Conservation (phyloP, 345 rosid species). For the Camelina laxa region DNA sequence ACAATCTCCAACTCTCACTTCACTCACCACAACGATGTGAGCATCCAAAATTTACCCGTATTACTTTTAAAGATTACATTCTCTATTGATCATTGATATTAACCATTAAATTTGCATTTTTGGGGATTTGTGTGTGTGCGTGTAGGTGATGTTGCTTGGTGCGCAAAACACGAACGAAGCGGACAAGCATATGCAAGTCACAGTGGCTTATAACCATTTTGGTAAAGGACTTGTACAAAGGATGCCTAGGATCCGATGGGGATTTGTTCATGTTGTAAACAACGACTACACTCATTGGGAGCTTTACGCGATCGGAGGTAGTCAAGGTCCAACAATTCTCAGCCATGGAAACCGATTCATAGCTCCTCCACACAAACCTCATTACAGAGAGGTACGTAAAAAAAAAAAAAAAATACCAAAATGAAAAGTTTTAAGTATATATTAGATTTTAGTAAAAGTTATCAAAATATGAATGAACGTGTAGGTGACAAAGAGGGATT, state of each 20-base stretch:
- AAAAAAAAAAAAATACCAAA: not conserved
- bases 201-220: constrained; percentile 77
- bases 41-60: not conserved
- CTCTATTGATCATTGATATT: not conserved
- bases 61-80: not conserved
- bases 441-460: not conserved
- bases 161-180: constrained; percentile 50
- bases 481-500: constrained; percentile 67
- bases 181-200: constrained; percentile 68
- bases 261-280: constrained; percentile 77
- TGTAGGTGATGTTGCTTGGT: constrained; percentile 71
- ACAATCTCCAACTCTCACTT: constrained; percentile 85
- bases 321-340: constrained; percentile 64
- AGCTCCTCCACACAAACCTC: constrained; percentile 53
- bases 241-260: constrained; percentile 81
- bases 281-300: constrained; percentile 82
- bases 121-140: not conserved
- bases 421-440: not conserved
- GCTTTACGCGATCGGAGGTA: constrained; percentile 82
- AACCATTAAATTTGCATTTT: not conserved
- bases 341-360: constrained; percentile 81
- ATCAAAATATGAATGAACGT: not conserved
- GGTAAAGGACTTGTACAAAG: constrained; percentile 76
- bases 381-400: constrained; percentile 52
- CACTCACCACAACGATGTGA: constrained; percentile 78